phyloP scores from a whole-genome alignment of 371 early-diverging fungal genomes.

The Apophysomyces elegans region DNA sequence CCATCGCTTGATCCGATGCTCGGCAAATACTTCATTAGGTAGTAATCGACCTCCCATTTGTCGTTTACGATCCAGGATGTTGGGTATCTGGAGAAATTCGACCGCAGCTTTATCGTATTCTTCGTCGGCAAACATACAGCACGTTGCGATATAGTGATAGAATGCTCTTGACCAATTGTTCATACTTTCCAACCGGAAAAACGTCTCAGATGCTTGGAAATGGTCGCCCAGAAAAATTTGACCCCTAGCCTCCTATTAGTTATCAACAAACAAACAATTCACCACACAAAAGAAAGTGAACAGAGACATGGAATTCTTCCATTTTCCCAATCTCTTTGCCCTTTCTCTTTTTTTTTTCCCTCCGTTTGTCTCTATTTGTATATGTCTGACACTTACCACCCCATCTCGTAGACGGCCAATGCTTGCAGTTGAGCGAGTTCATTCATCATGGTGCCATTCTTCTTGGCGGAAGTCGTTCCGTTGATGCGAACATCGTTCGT shows the following conservation, averaged over 20 bases:
- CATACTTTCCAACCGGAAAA: slow-evolving; percentile 53
- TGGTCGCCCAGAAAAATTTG: slow-evolving; percentile 57
- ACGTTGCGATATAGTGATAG: slow-evolving; percentile 57
- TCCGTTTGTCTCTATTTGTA: too few relatives aligned
- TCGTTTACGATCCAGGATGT: slow-evolving; percentile 37
- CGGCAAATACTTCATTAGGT: slow-evolving; percentile 53
- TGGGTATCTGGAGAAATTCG: slow-evolving; percentile 48
- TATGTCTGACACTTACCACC: slow-evolving; percentile 34
- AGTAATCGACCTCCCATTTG: slow-evolving; percentile 38
- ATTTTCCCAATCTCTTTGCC: too few relatives aligned
- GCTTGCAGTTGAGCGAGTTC: slow-evolving; percentile 48
- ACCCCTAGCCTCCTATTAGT: slow-evolving; percentile 29
- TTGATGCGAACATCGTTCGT: slow-evolving; percentile 12
- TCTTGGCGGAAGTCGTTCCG: slow-evolving; percentile 8
- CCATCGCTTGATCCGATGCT: slow-evolving; percentile 50
- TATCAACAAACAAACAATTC: not conserved
- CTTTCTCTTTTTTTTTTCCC: too few relatives aligned
- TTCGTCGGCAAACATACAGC: slow-evolving; percentile 57
- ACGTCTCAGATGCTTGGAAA: slow-evolving; percentile 54
- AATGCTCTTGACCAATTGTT: slow-evolving; percentile 58
- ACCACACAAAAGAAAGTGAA: too few relatives aligned
- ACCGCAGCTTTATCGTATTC: slow-evolving; percentile 53
- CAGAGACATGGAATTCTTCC: too few relatives aligned
- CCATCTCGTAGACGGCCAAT: slow-evolving; percentile 54
- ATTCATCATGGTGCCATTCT: slow-evolving; percentile 18